phyloP scores from a whole-genome alignment of 257 asterid genomes.

The Mitragyna speciosa region DNA sequence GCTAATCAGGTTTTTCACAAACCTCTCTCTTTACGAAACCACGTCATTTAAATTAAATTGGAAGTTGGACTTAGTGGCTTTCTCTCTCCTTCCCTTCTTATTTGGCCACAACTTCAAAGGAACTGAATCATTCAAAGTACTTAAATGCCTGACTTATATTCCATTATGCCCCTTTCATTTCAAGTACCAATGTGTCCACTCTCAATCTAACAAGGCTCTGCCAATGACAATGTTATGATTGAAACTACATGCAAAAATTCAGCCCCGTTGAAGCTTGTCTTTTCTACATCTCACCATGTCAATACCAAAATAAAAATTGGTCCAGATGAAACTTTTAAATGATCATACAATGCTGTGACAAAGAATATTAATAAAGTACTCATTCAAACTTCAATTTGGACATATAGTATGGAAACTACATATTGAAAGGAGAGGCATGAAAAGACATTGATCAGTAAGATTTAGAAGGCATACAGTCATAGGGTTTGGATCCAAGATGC shows the following conservation, averaged over 20 bases:
- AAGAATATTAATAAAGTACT: not conserved
- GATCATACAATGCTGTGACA: not conserved
- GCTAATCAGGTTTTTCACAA: not conserved
- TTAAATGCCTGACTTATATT: not conserved
- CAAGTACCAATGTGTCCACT: not conserved
- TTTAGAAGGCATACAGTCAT: constrained; percentile 48
- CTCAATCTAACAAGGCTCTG: not conserved
- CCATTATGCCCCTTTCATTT: not conserved
- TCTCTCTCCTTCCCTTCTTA: not conserved
- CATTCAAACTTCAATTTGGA: not conserved
- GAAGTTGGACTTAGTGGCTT: not conserved
- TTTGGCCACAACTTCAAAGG: not conserved
- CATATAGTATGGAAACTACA: not conserved
- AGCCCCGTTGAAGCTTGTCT: not conserved
- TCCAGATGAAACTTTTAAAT: not conserved
- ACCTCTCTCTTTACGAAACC: no score
- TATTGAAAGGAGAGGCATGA: not conserved
- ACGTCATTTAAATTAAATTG: not conserved
- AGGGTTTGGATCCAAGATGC: constrained; percentile 82
- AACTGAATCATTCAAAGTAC: not conserved
- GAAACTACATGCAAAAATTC: not conserved
- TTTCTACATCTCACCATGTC: not conserved
- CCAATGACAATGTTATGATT: not conserved
- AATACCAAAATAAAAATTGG: not conserved
- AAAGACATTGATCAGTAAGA: not conserved